Base-by-base conservation (phyloP, 129 eudicot genomes). In the Centaurea solstitialis region DNA sequence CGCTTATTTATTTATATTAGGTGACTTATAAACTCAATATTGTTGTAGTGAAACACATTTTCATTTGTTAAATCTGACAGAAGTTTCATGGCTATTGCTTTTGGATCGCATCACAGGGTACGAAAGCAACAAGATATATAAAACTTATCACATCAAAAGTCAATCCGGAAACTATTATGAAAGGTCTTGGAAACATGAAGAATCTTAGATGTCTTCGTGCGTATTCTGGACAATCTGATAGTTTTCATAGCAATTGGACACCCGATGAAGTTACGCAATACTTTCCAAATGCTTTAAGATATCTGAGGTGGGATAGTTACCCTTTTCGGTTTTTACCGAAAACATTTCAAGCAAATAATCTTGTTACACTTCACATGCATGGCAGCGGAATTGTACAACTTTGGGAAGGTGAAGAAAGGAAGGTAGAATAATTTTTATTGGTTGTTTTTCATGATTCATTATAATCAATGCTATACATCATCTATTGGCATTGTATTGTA, bases 101-200 rank as follows among this genome's bases (percentile, higher is more conserved):
- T 50, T 76, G 53, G 30, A 2, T 21, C 15, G 4, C 59, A 50
- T 50, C 20, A 22, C 62, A 76, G 80, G 73, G 80, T 21, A 76
- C 64, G 8, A 9, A 76, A 64, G 62, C 22, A 39, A 76, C 64
- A 76, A 76, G 73, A 39, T 76, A 62, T 76, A 38, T 76, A 9
- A 20, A 3, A 50, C 1, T 13, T 45, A 15, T 8, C 1, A 0
- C 4, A 0, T 4, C 2, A 1, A 5, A 2, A 7, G 24, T 50
- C 7, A 1, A 4, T 37, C 9, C 38, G 1, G 13, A 9, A 5
- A 39, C 6, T 17, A 6, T 65, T 15, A 62, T 62, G 80, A 64
- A 15, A 76, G 73, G 73, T 38, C 73, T 76, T 76, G 40, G 2
- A 65, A 65, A 76, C 4, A 40, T 76, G 73, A 65, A 64, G 26